Conservation (phyloP, 2,329 filamentous ascomycete species). For the Aspergillus nomiae region DNA sequence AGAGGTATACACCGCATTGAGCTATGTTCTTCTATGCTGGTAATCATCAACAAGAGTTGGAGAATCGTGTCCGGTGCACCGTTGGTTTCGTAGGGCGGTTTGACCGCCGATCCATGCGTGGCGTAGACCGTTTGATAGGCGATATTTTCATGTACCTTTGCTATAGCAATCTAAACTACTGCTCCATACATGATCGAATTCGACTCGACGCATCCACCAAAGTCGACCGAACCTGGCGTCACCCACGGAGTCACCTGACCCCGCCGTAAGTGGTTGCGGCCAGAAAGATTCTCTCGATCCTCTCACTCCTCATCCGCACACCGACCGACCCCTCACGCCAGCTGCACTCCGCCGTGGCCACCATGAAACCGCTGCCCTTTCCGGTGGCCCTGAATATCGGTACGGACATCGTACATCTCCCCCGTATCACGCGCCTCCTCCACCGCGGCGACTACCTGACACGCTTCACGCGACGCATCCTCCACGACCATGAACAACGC, state of each 20-base stretch:
- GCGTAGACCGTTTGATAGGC: background rate
- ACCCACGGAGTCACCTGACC: background rate
- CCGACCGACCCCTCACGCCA: background rate
- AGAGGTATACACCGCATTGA: slow-evolving; percentile 28
- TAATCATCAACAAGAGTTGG: background rate
- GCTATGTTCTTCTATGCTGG: slow-evolving; percentile 10
- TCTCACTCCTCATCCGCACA: background rate
- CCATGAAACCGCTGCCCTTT: slow-evolving; percentile 52
- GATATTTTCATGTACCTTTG: too few species aligned
- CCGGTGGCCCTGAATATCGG: slow-evolving; percentile 70
- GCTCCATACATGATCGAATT: background rate
- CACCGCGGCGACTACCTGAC: slow-evolving; percentile 41
- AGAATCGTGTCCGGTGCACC: background rate
- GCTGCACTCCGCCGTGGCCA: background rate
- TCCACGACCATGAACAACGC: slow-evolving; percentile 41
- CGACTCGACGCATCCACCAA: background rate
- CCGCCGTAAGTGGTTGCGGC: background rate
- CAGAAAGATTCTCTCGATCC: background rate
- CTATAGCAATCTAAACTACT: background rate
- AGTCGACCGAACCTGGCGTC: background rate
- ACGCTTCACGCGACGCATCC: slow-evolving; percentile 44
- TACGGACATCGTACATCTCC: slow-evolving; percentile 74
- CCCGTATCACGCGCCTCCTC: slow-evolving; percentile 62
- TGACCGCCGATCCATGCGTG: background rate
- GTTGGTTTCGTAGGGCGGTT: background rate